These are phyloP conservation scores for Trifolium pratense DNA, from an alignment of 306 rosid genomes.

Conservation along the genomic window DNA sequence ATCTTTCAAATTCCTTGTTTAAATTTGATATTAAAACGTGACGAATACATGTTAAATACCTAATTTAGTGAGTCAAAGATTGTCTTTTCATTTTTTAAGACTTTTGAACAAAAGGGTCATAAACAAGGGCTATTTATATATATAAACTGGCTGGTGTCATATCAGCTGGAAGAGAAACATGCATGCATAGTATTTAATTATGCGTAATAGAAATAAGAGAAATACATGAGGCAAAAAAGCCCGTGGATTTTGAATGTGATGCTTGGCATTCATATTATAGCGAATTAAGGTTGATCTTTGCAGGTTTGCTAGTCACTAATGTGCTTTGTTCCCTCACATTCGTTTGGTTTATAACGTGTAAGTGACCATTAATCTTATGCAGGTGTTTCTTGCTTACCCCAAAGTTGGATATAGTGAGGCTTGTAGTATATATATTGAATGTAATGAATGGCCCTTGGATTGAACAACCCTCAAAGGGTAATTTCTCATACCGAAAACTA, in stretches of 20 bases:
- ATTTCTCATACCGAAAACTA: slow-evolving; percentile 9
- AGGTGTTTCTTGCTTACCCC: slow-evolving; percentile 97
- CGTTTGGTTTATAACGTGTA: slow-evolving; percentile 12
- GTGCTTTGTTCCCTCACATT: slow-evolving; percentile 11
- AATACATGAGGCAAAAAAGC: neutral
- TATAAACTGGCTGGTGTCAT: neutral
- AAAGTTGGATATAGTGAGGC: slow-evolving; percentile 89
- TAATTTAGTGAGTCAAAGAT: neutral
- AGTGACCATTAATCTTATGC: slow-evolving; percentile 41
- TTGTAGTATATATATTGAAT: slow-evolving; percentile 82
- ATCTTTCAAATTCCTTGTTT: slow-evolving; percentile 22
- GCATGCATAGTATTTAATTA: neutral
- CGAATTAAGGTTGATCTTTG: slow-evolving; percentile 27
- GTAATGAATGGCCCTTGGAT: slow-evolving; percentile 95
- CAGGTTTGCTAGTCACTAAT: neutral
- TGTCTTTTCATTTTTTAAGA: neutral
- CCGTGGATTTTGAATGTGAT: slow-evolving; percentile 20
- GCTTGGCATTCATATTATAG: slow-evolving; percentile 1
- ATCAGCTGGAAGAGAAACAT: neutral
- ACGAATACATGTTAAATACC: neutral
- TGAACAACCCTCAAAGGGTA: slow-evolving; percentile 72
- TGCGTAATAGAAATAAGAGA: neutral
- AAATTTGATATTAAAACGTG: slow-evolving; percentile 21
- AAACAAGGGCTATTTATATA: slow-evolving; percentile 24
- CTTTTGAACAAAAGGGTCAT: neutral